These are phyloP conservation scores for Lathyrus aphaca DNA, from an alignment of 306 rosid species.

Conservation along the genomic window DNA sequence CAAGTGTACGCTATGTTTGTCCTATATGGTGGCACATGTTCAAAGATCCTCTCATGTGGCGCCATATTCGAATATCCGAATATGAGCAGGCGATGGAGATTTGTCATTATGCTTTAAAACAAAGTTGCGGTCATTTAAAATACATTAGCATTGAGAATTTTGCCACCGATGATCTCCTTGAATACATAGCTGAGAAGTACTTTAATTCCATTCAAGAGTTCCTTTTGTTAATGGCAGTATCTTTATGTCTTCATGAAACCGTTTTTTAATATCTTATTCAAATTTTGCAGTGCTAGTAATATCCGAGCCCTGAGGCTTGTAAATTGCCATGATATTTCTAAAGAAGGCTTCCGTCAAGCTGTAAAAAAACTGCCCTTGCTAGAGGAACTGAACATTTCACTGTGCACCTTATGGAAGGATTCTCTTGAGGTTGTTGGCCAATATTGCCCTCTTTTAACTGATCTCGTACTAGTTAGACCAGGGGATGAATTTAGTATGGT, in stretches of 20 bases:
- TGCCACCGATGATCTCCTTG: not conserved
- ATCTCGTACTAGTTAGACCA: not conserved
- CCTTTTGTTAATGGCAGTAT: too few relatives aligned
- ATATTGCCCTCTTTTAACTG: not conserved
- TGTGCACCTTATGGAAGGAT: not conserved
- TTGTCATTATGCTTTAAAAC: not conserved
- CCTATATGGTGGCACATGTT: conserved; percentile 48
- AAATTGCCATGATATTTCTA: too few relatives aligned
- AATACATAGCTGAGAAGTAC: too few relatives aligned
- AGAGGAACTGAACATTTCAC: not conserved
- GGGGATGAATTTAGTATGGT: rapidly evolving
- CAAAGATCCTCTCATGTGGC: conserved; percentile 56
- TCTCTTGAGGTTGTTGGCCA: not conserved
- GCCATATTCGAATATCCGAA: conserved; percentile 36
- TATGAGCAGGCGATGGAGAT: not conserved
- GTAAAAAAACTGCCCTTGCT: not conserved
- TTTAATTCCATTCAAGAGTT: too few relatives aligned
- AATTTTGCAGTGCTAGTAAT: not conserved
- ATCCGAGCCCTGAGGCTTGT: too few relatives aligned
- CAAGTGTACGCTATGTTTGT: conserved; percentile 46
- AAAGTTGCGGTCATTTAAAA: not conserved
- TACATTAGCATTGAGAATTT: not conserved
- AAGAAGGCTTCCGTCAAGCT: not conserved
- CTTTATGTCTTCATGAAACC: too few relatives aligned
- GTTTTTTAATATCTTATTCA: too few relatives aligned